A percentile compares a stretch with the other conserved stretches of the same genome.
Conservation (phyloP, 768 basidiomycete genomes). For the Auricularia cornea region DNA sequence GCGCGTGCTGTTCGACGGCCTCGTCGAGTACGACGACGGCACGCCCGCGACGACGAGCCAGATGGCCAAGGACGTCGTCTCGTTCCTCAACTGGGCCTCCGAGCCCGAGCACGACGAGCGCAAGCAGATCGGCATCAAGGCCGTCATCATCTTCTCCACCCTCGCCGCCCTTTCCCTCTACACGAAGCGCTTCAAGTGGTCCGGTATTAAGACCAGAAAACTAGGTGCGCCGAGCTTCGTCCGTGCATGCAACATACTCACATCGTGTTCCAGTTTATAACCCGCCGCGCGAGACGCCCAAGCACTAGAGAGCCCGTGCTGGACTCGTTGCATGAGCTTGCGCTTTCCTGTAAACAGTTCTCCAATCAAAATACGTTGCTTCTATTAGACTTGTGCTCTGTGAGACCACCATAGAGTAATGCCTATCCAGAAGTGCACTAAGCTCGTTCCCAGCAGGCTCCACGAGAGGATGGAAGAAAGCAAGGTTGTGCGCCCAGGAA, state of each 20-base stretch:
- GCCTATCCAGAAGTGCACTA: too few relatives aligned
- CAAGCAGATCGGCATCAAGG: constrained; percentile 95
- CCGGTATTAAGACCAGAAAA: constrained; percentile 86
- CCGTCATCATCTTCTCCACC: constrained; percentile 84
- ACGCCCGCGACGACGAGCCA: constrained; percentile 96
- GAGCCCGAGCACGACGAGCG: constrained; percentile 98
- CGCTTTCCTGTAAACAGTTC: background rate
- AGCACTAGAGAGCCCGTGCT: background rate
- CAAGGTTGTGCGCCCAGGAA: too few relatives aligned
- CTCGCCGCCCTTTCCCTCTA: constrained; percentile 76
- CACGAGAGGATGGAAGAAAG: too few relatives aligned
- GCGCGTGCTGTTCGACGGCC: constrained; percentile 87
- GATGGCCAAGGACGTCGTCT: constrained; percentile 98
- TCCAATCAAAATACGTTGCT: background rate
- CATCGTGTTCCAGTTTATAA: constrained; percentile 26
- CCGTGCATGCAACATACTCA: constrained; percentile 1
- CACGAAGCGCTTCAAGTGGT: constrained; percentile 96
- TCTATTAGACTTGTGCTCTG: background rate
- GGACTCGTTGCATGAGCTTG: background rate
- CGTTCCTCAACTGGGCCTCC: constrained; percentile 93
- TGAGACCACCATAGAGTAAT: too few relatives aligned
- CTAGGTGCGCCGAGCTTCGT: constrained; percentile 51
- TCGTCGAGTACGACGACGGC: constrained; percentile 95
- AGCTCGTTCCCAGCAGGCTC: too few relatives aligned
- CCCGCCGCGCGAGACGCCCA: constrained; percentile 20